Evolutionary conservation across 2,329 filamentous ascomycete genomes (phyloP).

Genomic region (Parastagonospora avenae): DNA sequence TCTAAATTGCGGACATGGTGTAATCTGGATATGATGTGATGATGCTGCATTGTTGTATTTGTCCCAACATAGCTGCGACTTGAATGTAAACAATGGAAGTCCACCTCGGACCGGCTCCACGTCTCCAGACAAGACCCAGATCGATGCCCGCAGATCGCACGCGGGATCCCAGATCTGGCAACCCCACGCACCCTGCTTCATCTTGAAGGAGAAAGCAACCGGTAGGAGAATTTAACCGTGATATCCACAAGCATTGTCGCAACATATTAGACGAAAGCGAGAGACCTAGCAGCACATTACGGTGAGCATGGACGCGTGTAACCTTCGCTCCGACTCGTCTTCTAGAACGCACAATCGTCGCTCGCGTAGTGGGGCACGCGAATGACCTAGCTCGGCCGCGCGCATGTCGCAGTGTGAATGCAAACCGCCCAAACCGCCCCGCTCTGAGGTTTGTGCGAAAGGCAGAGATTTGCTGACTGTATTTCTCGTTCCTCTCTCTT

Average conservation of each 20-base stretch:
- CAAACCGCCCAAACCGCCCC: too few species aligned
- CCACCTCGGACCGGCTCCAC: too few species aligned
- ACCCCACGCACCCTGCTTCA: background rate
- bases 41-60: background rate
- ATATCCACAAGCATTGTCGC: background rate
- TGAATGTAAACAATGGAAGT: too few species aligned
- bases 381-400: background rate
- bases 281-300: background rate
- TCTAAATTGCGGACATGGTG: slow-evolving; percentile 21
- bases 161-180: background rate
- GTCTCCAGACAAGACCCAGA: too few species aligned
- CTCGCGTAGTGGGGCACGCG: background rate
- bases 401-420: background rate
- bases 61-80: too few species aligned
- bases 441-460: too few species aligned
- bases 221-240: background rate
- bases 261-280: background rate
- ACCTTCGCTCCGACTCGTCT: background rate
- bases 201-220: background rate
- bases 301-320: background rate
- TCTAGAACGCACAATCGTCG: background rate
- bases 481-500: too few species aligned
- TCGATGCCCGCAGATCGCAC: background rate
- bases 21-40: slow-evolving; percentile 6
- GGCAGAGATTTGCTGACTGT: too few species aligned